Evolutionary conservation across 345 rosid species (phyloP).

Genomic region (Hevea brasiliensis): DNA sequence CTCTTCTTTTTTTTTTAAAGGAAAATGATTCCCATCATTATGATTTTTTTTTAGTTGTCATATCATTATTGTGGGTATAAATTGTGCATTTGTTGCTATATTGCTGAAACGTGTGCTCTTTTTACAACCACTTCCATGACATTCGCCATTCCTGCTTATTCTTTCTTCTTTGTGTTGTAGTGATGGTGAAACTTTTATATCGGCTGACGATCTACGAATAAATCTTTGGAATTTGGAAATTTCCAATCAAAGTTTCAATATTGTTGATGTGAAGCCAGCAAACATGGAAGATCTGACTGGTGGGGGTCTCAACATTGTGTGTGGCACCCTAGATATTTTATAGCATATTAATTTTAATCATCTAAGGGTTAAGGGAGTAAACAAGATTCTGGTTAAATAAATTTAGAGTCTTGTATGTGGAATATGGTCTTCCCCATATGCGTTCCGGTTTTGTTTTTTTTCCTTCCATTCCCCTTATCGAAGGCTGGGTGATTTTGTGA

Average conservation of each 20-base stretch:
- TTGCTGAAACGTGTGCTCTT: background rate
- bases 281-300: conserved; percentile 71
- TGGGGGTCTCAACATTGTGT: conserved; percentile 16
- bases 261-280: conserved; percentile 57
- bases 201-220: conserved; percentile 64
- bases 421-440: background rate
- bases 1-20: background rate
- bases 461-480: background rate
- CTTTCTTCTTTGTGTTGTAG: conserved; percentile 29
- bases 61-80: background rate
- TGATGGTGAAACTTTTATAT: conserved; percentile 66
- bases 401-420: background rate
- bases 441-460: background rate
- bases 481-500: background rate
- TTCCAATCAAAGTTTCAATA: conserved; percentile 63
- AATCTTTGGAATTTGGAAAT: conserved; percentile 71
- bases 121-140: background rate
- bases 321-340: background rate
- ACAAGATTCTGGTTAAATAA: background rate
- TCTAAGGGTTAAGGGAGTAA: background rate
- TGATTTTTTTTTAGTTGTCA: background rate
- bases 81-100: background rate
- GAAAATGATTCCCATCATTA: background rate
- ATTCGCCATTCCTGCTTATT: background rate
- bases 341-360: background rate